Conservation (phyloP, 768 basidiomycete genomes). For the Rhodotorula diobovata region DNA sequence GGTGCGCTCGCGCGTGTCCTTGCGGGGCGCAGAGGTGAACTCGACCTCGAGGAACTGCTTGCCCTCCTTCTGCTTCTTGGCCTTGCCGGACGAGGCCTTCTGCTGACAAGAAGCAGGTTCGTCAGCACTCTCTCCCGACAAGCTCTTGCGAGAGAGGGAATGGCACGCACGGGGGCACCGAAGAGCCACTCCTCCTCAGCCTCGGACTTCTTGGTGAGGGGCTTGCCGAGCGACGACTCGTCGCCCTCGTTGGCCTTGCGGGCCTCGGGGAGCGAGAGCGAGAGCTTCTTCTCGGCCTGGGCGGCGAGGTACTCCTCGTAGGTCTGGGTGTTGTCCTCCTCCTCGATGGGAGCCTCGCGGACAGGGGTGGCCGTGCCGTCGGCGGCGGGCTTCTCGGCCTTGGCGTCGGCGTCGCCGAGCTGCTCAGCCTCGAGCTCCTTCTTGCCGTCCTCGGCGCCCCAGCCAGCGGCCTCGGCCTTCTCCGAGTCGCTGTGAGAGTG, state of each 20-base stretch:
- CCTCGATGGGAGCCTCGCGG: conserved; percentile 53
- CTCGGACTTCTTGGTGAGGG: conserved; percentile 65
- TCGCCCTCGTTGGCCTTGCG: conserved; percentile 78
- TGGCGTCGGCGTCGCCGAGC: conserved; percentile 55
- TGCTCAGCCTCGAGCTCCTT: conserved; percentile 76
- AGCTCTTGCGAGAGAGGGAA: background rate
- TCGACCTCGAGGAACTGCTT: conserved; percentile 91
- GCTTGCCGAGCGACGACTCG: conserved; percentile 51
- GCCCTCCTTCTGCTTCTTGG: conserved; percentile 70
- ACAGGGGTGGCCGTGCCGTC: conserved; percentile 42
- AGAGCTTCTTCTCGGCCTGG: conserved; percentile 59
- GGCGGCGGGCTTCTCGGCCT: conserved; percentile 39
- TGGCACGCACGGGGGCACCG: conserved; percentile 71
- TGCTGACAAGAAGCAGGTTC: conserved; percentile 43
- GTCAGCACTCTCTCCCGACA: background rate
- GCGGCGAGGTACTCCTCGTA: conserved; percentile 88
- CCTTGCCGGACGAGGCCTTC: conserved; percentile 63
- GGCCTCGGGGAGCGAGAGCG: conserved; percentile 63
- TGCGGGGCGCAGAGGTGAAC: conserved; percentile 80
- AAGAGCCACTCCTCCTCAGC: conserved; percentile 70
- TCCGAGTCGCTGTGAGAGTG: conserved; percentile 68
- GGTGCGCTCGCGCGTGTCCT: conserved; percentile 52
- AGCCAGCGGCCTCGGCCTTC: conserved; percentile 88
- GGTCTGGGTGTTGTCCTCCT: conserved; percentile 89
- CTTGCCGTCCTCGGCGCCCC: conserved; percentile 87